Evolutionary conservation across 2,329 filamentous ascomycete species (phyloP), one percentile per base, ranked within the genome.

Genomic region (Aspergillus japonicus): DNA sequence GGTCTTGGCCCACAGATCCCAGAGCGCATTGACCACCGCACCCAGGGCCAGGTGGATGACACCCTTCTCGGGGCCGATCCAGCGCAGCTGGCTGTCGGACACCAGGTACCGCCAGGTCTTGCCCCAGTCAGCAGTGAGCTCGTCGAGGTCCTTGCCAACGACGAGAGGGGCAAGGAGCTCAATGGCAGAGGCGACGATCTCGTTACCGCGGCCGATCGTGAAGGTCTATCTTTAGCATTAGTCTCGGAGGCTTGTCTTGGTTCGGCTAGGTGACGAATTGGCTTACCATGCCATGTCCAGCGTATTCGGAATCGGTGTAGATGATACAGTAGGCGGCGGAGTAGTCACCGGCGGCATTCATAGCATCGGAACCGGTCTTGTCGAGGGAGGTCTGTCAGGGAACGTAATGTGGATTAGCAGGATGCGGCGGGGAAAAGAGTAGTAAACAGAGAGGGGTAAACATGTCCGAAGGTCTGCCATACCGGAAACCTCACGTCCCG

Each of bases 291-390:
- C 77, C 77, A 58, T 79, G 76, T 58, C 77, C 77, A 44, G 66
- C 66, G 62, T 73, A 64, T 23, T 70, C 61, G 0, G 89, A 88
- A 73, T 96, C 89, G 0, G 92, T 96, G 72, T 91, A 81, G 52
- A 97, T 81, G 69, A 96, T 94, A 76, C 92, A 96, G 82, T 96
- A 97, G n/a, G 93, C 92, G 12, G 92, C 84, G 1, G 92, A 96
- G 79, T 96, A 96, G 78, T 96, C 92, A 62, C 92, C 90, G 2
- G 92, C 92, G 3, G 91, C 90, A 73, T 97, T 96, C 93, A 96
- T 97, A 71, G 92, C 93, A 85, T 97, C 93, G 8, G 91, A 96
- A 70, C 92, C 92, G n/a, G 92, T 96, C 81, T 94, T 95, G 79
- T 96, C 92, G 62, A 97, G 87, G 47, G 92, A 96, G n/a, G 92